Evolutionary conservation across 495 filamentous ascomycete species (phyloP), one percentile per base, ranked within the genome.

Genomic region (Neurospora sp.): DNA sequence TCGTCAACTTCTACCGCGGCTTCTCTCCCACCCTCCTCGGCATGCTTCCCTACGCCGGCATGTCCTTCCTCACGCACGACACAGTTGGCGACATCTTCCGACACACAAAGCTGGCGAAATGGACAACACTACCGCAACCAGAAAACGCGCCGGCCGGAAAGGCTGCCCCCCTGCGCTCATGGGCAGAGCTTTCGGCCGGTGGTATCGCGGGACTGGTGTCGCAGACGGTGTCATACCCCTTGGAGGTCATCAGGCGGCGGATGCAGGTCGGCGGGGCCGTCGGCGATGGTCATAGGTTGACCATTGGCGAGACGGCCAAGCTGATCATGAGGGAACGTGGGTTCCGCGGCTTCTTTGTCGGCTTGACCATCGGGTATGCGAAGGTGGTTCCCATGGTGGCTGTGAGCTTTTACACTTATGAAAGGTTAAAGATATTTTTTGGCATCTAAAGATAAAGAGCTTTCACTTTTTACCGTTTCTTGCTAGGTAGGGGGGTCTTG

Each of bases 261-360:
- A 98, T 98, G 94, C 96, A 99, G 80, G 96, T 99, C 3, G 92
- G 93, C 41, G 96, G 96, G 5, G 95, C 94, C 3, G 93, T 97
- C 2, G 96, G 96, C 12, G 94, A 97, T 78, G 94, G 94, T 3
- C 92, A 87, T 70, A 85, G 93, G 37, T 82, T 97, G 12, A 84
- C 90, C 62, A 93, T 99, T 72, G 83, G 82, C 23, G 95, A 99
- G 83, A 97, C 94, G 2, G 91, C 88, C 31, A 83, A 80, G 71
- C 86, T 86, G 76, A 95, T 99, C 74, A 92, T 87, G 79, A 80
- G 85, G 74, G 94, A 96, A 83, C 86, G 86, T 23, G 96, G 96
- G 1, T 84, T 91, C 75, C 86, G 88, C 41, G 96, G 96, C 2
- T 99, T 96, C 82, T 99, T 91, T 84, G 92, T 98, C 31, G 96